These are phyloP conservation scores for Chenopodium suecicum DNA, from an alignment of 148 eudicot species.

Conservation along the genomic window DNA sequence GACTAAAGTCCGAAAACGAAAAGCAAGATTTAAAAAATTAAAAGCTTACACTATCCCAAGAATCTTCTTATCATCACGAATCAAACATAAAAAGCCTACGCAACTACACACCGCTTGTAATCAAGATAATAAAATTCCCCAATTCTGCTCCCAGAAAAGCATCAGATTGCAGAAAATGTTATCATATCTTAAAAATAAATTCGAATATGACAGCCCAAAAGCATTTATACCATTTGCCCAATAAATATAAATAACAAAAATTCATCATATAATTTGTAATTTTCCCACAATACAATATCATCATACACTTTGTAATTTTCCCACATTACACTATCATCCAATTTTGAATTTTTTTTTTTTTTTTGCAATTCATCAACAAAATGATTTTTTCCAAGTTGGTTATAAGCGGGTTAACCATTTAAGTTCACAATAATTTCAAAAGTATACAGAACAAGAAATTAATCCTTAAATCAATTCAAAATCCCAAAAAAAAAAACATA, in stretches of 20 bases:
- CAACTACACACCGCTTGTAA: slow-evolving; percentile 13
- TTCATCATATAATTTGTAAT: no score
- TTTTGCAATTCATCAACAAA: no score
- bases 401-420: neutral
- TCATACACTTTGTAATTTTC: no score
- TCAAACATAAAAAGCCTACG: neutral
- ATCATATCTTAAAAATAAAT: slow-evolving; percentile 8
- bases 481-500: neutral
- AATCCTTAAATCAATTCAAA: neutral
- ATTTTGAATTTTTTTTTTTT: no score
- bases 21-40: neutral
- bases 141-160: slow-evolving; percentile 2
- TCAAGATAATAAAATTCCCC: neutral
- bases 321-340: no score
- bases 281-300: neutral
- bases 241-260: no score
- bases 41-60: slow-evolving; percentile 4
- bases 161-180: slow-evolving; percentile 15
- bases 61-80: slow-evolving; percentile 18
- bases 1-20: neutral
- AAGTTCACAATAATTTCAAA: no score
- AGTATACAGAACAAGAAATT: neutral
- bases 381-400: no score
- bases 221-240: neutral
- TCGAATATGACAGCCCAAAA: neutral